A percentile compares a stretch with the other conserved stretches of the same genome.
Conservation (phyloP, 2,329 filamentous ascomycete genomes). For the Neophaeococcomyces aloes region DNA sequence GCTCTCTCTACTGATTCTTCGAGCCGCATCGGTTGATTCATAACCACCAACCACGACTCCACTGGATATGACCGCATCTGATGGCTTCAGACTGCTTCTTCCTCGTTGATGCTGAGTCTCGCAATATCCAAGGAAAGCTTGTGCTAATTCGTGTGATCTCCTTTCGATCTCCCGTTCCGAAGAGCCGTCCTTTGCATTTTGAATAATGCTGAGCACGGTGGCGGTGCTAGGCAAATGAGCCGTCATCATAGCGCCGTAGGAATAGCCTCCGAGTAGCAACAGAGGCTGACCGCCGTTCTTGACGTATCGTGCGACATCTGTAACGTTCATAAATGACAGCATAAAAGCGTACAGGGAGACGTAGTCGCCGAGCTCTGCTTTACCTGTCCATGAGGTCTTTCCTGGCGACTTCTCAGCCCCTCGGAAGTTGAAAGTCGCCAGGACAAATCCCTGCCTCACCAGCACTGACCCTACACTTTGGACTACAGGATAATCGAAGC, state of each 20-base stretch:
- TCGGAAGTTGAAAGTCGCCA: slow-evolving; percentile 87
- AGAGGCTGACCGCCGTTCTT: slow-evolving; percentile 5
- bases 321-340: slow-evolving; percentile 27
- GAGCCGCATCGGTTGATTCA: slow-evolving; percentile 32
- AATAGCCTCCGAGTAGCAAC: slow-evolving; percentile 67
- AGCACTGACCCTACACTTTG: slow-evolving; percentile 54
- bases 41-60: slow-evolving; percentile 31
- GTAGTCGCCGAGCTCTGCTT: slow-evolving; percentile 72
- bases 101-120: slow-evolving; percentile 7
- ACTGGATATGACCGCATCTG: neutral
- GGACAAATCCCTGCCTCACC: slow-evolving; percentile 59
- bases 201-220: slow-evolving; percentile 52
- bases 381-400: slow-evolving; percentile 76
- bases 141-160: slow-evolving; percentile 52
- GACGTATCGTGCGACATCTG: slow-evolving; percentile 7
- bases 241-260: slow-evolving; percentile 78
- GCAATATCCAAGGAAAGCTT: slow-evolving; percentile 14
- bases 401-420: slow-evolving; percentile 66
- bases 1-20: slow-evolving; percentile 33
- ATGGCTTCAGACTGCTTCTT: neutral
- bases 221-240: slow-evolving; percentile 54
- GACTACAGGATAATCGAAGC: slow-evolving; percentile 72
- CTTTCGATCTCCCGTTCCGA: slow-evolving; percentile 58
- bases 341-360: slow-evolving; percentile 72
- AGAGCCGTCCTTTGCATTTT: slow-evolving; percentile 42